Base-by-base conservation (phyloP, 306 rosid species). In the Mimosa bimucronata region DNA sequence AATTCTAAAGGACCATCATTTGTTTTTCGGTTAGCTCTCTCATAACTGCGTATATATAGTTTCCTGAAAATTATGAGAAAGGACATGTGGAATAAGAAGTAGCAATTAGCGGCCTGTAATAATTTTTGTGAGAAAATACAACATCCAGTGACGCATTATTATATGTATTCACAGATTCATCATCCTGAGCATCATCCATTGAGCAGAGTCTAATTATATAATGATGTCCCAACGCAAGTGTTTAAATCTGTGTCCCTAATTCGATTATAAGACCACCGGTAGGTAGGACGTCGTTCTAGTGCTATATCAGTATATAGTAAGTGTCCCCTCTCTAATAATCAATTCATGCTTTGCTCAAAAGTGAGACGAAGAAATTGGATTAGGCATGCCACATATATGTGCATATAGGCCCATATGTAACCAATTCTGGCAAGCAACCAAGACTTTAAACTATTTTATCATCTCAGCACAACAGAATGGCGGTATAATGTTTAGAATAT, bases 241-340 rank as follows among this genome's bases (percentile, higher is more conserved):
- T 31, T 30, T 19, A 18, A 73, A 28, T 50, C 44, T 50, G 62
- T 58, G 44, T 50, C 21, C 76, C 44, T 53, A 67, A 53, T 37
- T 68, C n/a, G 81, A 64, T 30, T 68, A 8, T 31, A 18, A 21
- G 31, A 8, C 16, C 60, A n/a, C 19, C 28, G 77, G 37, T 78
- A 70, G 82, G 77, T 79, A 71, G 82, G 77, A 58, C 31, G 82
- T 79, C 82, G 48, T 65, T 28, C 45, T 12, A 42, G 26, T 42
- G 64, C 67, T 30, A 30, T 44, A n/a, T n/a, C n/a, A n/a, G n/a
- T n/a, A n/a, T n/a, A 66, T 19, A 52, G 37, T 50, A 73, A 73
- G 19, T 31, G 66, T 52, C 48, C 66, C 31, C 48, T 60, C 66
- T 25, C 10, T n/a, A 34, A 2, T 30, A 31, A 66, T 34, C 37